Evolutionary conservation across 2,329 filamentous ascomycete genomes (phyloP), one percentile per base, ranked within the genome.

Genomic region (Diaporthe eres): DNA sequence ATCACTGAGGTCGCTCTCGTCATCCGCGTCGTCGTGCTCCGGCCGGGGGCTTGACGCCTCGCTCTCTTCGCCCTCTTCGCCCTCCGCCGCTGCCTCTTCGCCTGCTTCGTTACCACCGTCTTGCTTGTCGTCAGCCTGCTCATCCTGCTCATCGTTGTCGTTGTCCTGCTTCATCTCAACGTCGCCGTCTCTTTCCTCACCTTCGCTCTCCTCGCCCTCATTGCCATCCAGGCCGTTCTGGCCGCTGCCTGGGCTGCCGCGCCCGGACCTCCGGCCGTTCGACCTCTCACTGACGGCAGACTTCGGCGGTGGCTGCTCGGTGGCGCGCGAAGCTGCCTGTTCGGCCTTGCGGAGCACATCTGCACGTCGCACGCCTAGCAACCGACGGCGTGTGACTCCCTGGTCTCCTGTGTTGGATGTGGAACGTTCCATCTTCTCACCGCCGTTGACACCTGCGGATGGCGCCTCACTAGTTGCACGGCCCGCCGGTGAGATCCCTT

Each of bases 1-100:
- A 77, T 94, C 92, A 71, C 91, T 94, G 0, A 94, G 85, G 77
- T 94, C 92, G 80, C 92, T 94, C 82, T 94, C 92, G 73, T 93
- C 91, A 77, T 94, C 92, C 0, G 90, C 92, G 55, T 89, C 92
- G 76, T 93, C 91, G 76, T 92, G 90, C 10, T 92, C 84, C 76
- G 90, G 94, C 8, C 89, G 87, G 8, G 88, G 87, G 74, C 91
- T 92, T 68, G 86, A 90, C 44, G 79, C 74, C n/a, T 80, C 81
- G 76, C 82, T 82, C 60, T 77, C 74, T 67, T 77, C 77, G 28
- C 77, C 77, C 9, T 75, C 74, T 67, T 77, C 77, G 28, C 77
- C 77, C 9, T 75, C 80, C 70, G 49, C 81, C 79, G 63, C 79
- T 76, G 31, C 79, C 74, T 71, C 77, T 60, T 78, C 72, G 74